Percentiles rank a stretch among this genome's conserved stretches.
phyloP scores from a whole-genome alignment of 148 eudicot species.

The Arbutus unedo region DNA sequence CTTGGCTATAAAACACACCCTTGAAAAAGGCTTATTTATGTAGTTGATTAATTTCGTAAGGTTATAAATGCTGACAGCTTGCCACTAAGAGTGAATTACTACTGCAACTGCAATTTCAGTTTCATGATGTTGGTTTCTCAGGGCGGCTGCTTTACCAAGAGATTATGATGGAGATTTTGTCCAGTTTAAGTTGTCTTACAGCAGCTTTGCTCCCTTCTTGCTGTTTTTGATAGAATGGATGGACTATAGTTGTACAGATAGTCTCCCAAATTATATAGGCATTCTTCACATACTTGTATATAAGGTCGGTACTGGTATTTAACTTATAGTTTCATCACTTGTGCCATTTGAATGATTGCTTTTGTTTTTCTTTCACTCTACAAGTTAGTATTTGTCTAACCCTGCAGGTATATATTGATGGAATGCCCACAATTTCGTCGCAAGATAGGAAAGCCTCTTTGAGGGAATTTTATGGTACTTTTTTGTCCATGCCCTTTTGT shows the following conservation, averaged over 20 bases:
- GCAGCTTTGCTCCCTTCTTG: conserved; percentile 77
- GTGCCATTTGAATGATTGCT: background rate
- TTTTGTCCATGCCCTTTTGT: background rate
- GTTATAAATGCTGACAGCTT: background rate
- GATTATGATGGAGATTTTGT: conserved; percentile 65
- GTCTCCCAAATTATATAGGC: conserved; percentile 62
- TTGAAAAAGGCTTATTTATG: background rate
- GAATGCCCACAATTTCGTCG: conserved; percentile 63
- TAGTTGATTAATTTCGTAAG: background rate
- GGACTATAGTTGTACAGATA: conserved; percentile 70
- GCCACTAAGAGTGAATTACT: background rate
- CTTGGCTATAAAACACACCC: background rate
- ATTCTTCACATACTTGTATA: conserved; percentile 69
- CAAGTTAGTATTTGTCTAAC: background rate
- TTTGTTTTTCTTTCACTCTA: background rate
- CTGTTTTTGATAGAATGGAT: conserved; percentile 76
- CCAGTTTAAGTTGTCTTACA: conserved; percentile 70
- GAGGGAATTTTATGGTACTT: conserved; percentile 71
- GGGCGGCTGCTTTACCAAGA: conserved; percentile 75
- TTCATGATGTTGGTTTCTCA: conserved; percentile 24
- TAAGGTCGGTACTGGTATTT: conserved; percentile 16
- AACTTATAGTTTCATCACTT: background rate
- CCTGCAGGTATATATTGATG: conserved; percentile 64
- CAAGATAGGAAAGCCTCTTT: conserved; percentile 68
- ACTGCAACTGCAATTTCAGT: background rate